phyloP scores from a whole-genome alignment of 2,329 filamentous ascomycete genomes.

The Mycocentrospora acerina region DNA sequence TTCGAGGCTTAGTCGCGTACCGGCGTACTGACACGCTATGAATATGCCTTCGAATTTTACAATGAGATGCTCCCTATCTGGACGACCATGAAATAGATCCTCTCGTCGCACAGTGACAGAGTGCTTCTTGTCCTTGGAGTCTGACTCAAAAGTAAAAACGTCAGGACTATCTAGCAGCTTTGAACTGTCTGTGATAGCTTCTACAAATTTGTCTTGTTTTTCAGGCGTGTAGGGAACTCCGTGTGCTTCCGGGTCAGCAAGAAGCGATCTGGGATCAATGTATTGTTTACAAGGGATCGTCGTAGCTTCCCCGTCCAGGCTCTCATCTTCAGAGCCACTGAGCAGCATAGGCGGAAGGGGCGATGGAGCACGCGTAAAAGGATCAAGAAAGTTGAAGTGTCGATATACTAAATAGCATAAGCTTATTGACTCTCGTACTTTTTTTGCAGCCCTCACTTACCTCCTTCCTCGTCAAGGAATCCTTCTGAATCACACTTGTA shows the following conservation, averaged over 20 bases:
- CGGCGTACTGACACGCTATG: slow-evolving; percentile 8
- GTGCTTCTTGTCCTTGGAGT: neutral
- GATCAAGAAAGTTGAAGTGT: slow-evolving; percentile 19
- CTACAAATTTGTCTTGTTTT: neutral
- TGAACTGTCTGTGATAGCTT: no score
- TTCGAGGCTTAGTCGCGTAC: slow-evolving; percentile 4
- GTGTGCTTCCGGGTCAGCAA: neutral
- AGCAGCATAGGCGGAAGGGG: slow-evolving; percentile 18
- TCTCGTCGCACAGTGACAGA: slow-evolving; percentile 1
- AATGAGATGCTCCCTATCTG: slow-evolving; percentile 4
- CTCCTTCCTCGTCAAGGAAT: slow-evolving; percentile 27
- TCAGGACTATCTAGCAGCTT: no score
- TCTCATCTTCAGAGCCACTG: slow-evolving; percentile 7
- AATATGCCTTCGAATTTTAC: slow-evolving; percentile 13
- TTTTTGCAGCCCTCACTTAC: slow-evolving; percentile 6
- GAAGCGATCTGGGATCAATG: neutral
- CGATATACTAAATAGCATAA: slow-evolving; percentile 21
- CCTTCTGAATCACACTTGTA: slow-evolving; percentile 25
- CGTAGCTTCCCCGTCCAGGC: no score
- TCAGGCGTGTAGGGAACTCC: neutral
- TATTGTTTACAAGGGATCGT: no score
- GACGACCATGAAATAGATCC: slow-evolving; percentile 3
- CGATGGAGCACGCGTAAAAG: slow-evolving; percentile 18
- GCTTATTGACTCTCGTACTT: no score
- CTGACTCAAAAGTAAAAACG: slow-evolving; percentile 1